Evolutionary conservation across 2,329 filamentous ascomycete species (phyloP), one percentile per base, ranked within the genome.

Genomic region (Trichoderma arundinaceum): DNA sequence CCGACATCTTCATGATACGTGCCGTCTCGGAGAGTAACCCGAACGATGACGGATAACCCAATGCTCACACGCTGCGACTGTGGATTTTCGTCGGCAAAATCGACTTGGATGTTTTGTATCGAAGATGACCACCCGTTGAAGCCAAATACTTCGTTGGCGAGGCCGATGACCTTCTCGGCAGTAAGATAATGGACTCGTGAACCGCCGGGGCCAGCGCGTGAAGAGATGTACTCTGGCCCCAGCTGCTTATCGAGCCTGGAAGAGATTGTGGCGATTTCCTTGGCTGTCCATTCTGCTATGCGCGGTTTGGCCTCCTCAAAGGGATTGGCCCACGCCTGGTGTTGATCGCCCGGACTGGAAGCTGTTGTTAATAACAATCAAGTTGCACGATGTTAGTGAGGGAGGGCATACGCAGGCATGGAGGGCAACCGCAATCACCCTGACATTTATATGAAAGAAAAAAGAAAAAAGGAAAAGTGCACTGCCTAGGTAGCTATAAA

Each of bases 1-100:
- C 95, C 95, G 68, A 98, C 90, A 75, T 99, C 95, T 84, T 99
- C 95, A 76, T 98, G 95, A 75, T 88, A 98, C n/a, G 94, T 95
- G 53, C 95, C 95, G 78, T 98, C 94, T 68, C 89, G 90, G 62
- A 99, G 80, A 1, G 93, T 97, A 39, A 99, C 90, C 66, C 95
- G 88, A 66, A 98, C 89, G 68, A 96, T 92, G 60, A 97, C 94
- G 1, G 92, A 96, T 43, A 99, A 77, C 0, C 95, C 95, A 41
- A 98, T 83, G 69, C 86, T 93, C 71, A 97, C 88, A 75, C 90
- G 94, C 67, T 90, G 85, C 8, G 88, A 93, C 72, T 89, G 86
- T 15, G 88, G 85, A 72, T 90, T 89, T 78, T 97, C 93, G 74
- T 98, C 94, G 67, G 95, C 92, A 77, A 96, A 98, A 77, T 99